Conservation (phyloP, 495 filamentous ascomycete species). For the Talaromyces nanjingensis region DNA sequence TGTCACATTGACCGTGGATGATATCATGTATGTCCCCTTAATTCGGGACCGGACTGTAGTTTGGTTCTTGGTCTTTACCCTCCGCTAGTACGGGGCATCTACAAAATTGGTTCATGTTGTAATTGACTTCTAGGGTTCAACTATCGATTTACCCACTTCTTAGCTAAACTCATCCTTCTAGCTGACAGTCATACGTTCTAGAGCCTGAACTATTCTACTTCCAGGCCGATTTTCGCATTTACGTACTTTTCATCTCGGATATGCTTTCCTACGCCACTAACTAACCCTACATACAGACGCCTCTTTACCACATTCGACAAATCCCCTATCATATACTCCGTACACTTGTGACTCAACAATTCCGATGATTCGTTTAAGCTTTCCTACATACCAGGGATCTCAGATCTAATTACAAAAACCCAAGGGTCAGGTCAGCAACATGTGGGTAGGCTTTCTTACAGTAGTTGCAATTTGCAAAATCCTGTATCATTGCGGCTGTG, state of each 20-base stretch:
- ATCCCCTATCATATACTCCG: neutral
- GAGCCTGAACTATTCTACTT: neutral
- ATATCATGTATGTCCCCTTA: neutral
- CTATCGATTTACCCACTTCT: neutral
- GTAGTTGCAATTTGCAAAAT: neutral
- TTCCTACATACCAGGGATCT: neutral
- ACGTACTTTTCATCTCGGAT: neutral
- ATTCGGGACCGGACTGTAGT: neutral
- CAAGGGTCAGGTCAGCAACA: neutral
- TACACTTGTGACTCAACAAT: neutral
- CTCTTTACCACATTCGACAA: neutral
- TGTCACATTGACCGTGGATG: neutral
- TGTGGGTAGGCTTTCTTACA: neutral
- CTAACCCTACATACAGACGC: neutral
- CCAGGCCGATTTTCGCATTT: neutral
- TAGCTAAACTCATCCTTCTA: neutral
- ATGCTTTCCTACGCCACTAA: neutral
- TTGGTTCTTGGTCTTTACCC: neutral
- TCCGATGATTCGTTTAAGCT: neutral
- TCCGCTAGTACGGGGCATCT: neutral
- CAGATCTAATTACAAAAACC: neutral
- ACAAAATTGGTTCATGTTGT: neutral
- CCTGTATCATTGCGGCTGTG: conserved; percentile 4
- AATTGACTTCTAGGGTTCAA: neutral
- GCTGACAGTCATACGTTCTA: neutral